Evolutionary conservation across 208 protist genomes (phyloP), one percentile per base, ranked within the genome.

Genomic region (Crithidia acanthocephali): DNA sequence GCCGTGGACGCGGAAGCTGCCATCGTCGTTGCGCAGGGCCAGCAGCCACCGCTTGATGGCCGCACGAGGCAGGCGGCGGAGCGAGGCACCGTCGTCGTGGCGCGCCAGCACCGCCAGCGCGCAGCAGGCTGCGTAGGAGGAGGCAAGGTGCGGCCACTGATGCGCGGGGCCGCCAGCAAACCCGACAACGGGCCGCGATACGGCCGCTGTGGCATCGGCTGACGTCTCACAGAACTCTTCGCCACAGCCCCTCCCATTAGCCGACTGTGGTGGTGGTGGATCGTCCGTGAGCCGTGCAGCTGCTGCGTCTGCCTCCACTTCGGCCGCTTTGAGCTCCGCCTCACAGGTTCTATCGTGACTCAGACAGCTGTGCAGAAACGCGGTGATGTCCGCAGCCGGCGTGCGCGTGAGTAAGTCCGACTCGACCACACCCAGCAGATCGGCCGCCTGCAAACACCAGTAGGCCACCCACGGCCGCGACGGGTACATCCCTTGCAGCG

Each of bases 41-140:
- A 95, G 70, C 15, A 98, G 58, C 87, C 92, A 98, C n/a, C 85
- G 72, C 69, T 95, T 90, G 59, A 98, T 86, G 23, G 81, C 86
- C 1, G 88, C 81, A 6, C 92, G 72, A 2, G 93, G 84, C n/a
- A 97, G 72, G 25, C 48, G 45, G 0, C 56, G 76, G 20, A 95
- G 71, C 8, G 74, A 60, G 2, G 48, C 66, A 15, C 48, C 59
- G 28, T 63, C 58, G 20, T 53, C 76, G 42, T 72, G 22, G 25
- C 28, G 28, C 32, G 64, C 63, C 3, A 98, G 48, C 22, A 95
- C 92, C 35, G 72, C 83, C 18, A 98, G 82, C 13, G 94, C 78
- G 56, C 80, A 86, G 22, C 87, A 74, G 9, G 93, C 88, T 16
- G 93, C 91, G 79, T 98, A 98, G 27, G 88, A 91, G 20, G 87